Evolutionary conservation across 176 grass and related monocot species (phyloP).

Genomic region (Bothriochloa decipiens): DNA sequence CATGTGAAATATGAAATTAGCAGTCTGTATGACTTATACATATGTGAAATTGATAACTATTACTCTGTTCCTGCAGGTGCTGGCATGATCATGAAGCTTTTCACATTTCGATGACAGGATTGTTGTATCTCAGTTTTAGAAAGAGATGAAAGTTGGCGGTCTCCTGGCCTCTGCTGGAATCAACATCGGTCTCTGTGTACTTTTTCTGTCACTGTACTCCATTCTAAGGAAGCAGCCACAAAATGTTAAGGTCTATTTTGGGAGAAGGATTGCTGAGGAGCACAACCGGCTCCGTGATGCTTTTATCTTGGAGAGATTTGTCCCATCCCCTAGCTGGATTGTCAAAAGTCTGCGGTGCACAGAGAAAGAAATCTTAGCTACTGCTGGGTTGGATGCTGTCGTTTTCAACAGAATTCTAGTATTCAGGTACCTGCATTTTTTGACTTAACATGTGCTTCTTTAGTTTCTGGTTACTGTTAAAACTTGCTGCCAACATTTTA

Average conservation of each 20-base stretch:
- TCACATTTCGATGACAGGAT: constrained; percentile 31
- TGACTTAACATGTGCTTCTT: constrained; percentile 2
- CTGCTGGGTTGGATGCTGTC: constrained; percentile 87
- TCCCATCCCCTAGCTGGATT: constrained; percentile 82
- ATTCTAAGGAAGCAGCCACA: constrained; percentile 85
- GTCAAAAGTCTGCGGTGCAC: constrained; percentile 79
- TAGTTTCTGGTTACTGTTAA: constrained; percentile 4
- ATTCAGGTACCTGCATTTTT: constrained; percentile 64
- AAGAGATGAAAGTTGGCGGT: constrained; percentile 75
- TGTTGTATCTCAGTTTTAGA: constrained; percentile 41
- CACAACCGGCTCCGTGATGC: constrained; percentile 56
- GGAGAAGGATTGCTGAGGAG: constrained; percentile 74
- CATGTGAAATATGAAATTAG: background rate
- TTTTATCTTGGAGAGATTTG: constrained; percentile 84
- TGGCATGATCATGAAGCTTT: constrained; percentile 17
- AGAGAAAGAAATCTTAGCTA: constrained; percentile 75
- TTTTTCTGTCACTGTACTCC: constrained; percentile 82
- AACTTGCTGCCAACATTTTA: constrained; percentile 4
- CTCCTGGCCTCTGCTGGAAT: constrained; percentile 91
- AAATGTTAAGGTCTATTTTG: constrained; percentile 92
- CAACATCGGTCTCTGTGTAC: constrained; percentile 75
- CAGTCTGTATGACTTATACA: background rate
- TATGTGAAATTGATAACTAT: constrained; percentile 20
- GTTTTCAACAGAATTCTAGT: constrained; percentile 84
- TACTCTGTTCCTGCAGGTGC: constrained; percentile 29